Evolutionary conservation across 371 early-diverging fungal species (phyloP).

Genomic region (Nematocida displodere): DNA sequence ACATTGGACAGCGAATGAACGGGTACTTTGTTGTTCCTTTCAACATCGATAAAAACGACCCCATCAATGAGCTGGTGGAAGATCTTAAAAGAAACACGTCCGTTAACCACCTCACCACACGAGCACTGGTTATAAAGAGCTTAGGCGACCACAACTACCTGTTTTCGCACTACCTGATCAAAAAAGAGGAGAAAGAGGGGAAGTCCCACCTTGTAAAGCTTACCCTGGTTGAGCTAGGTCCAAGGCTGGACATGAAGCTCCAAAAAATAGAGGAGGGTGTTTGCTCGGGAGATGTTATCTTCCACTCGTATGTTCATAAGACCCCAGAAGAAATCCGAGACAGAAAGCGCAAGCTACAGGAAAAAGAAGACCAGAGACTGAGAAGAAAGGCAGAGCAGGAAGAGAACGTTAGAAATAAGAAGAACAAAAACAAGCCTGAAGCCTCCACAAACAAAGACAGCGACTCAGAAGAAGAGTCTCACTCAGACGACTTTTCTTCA

Average conservation of each 20-base stretch:
- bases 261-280: slow-evolving; percentile 81
- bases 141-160: slow-evolving; percentile 24
- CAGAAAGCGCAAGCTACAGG: background rate
- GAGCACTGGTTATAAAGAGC: slow-evolving; percentile 33
- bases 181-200: slow-evolving; percentile 45
- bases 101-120: slow-evolving; percentile 9
- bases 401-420: slow-evolving; percentile 45
- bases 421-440: slow-evolving; percentile 1
- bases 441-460: background rate
- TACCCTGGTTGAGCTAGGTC: slow-evolving; percentile 76
- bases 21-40: slow-evolving; percentile 44
- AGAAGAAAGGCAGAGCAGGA: slow-evolving; percentile 34
- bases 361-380: background rate
- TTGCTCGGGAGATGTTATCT: slow-evolving; percentile 81
- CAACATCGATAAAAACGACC: slow-evolving; percentile 38
- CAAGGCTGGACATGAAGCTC: slow-evolving; percentile 76
- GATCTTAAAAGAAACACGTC: slow-evolving; percentile 23
- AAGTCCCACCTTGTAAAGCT: slow-evolving; percentile 39
- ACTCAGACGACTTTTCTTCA: too few species aligned
- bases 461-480: too few species aligned
- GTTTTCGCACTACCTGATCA: slow-evolving; percentile 35
- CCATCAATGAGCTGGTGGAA: slow-evolving; percentile 21
- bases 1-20: slow-evolving; percentile 14
- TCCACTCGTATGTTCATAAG: slow-evolving; percentile 65
- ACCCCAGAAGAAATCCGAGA: slow-evolving; percentile 33